Evolutionary conservation across 2,329 filamentous ascomycete genomes (phyloP).

Genomic region (Spiromastix sp.): DNA sequence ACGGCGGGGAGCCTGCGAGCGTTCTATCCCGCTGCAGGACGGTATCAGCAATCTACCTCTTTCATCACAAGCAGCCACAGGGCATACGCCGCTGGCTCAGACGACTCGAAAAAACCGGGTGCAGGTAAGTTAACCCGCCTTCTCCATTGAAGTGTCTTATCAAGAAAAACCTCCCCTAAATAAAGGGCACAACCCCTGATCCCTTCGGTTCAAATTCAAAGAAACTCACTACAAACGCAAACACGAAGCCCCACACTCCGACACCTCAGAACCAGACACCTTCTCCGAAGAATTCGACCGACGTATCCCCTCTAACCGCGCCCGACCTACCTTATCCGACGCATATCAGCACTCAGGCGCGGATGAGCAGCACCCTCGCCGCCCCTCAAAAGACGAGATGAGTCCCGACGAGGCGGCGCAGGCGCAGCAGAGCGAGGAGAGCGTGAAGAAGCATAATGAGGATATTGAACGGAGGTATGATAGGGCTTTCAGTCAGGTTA

Average conservation of each 20-base stretch:
- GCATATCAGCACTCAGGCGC: constrained; percentile 12
- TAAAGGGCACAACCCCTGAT: too few relatives aligned
- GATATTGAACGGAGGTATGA: constrained; percentile 12
- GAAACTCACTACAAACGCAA: constrained; percentile 6
- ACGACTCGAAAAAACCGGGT: too few relatives aligned
- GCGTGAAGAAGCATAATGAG: constrained; percentile 12
- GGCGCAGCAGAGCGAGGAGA: constrained; percentile 5
- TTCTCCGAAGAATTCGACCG: constrained; percentile 12
- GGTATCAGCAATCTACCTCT: too few relatives aligned
- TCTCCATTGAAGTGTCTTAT: too few relatives aligned
- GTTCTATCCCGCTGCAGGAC: too few relatives aligned
- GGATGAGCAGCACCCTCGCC: constrained; percentile 10
- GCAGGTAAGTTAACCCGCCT: too few relatives aligned
- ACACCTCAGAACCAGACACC: constrained; percentile 6
- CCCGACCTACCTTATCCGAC: constrained; percentile 10
- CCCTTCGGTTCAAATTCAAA: too few relatives aligned
- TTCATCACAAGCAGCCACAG: too few relatives aligned
- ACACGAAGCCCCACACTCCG: constrained; percentile 2
- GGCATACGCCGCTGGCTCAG: too few relatives aligned
- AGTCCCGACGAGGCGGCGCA: constrained; percentile 8
- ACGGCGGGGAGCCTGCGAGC: too few relatives aligned
- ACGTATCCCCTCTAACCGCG: constrained; percentile 12
- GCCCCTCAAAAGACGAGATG: constrained; percentile 9
- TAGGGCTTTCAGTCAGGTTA: constrained; percentile 7
- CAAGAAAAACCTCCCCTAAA: too few relatives aligned